Base-by-base conservation (phyloP, 2,329 filamentous ascomycete species). In the Fusarium sp. region DNA sequence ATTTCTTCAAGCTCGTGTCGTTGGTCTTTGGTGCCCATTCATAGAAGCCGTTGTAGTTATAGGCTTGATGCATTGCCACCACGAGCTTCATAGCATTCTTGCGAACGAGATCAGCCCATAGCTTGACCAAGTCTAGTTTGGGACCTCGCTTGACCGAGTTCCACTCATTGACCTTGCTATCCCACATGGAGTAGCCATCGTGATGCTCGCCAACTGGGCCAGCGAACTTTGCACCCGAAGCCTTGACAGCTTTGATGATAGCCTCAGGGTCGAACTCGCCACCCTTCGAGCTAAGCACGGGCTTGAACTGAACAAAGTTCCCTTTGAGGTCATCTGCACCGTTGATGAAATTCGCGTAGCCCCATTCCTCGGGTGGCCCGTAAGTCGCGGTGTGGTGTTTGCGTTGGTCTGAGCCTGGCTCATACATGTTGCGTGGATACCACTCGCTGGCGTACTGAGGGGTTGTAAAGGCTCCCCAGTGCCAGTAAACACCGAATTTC, bases 381-480 rank as follows among this genome's bases (percentile, higher is more conserved):
- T 70, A 70, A 2, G 47, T 47, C 13, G 36, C 26, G 4, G 67
- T 70, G 6, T 70, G 66, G 11, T 70, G 66, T 38, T 42, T 52
- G 12, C 34, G 41, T 15, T 68, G 62, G 5, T 68, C 45, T 7
- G 65, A 68, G 39, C 41, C 39, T 15, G 66, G 66, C 42, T 65
- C 47, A 6, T 70, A 70, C 67, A 70, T 70, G 24, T 70, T 65
- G 13, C 67, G 67, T 14, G 67, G 67, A 11, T 70, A 70, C 67
- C 67, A 70, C 22, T 70, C 67, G 8, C 52, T 70, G 13, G 66
- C 66, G 13, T 70, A 70, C 2, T 70, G 66, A 0, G 67, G 58
- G 6, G 67, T 70, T 0, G 67, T 70, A n/a, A 70, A 70, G 3
- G 66, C 67, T 20, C 67, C 67, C 67, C 67, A 70, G 50, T 70